A percentile compares a stretch with the other conserved stretches of the same genome.
These are phyloP conservation scores for Jamesozyma hellenica DNA, from an alignment of 805 yeast genomes.

Conservation along the genomic window DNA sequence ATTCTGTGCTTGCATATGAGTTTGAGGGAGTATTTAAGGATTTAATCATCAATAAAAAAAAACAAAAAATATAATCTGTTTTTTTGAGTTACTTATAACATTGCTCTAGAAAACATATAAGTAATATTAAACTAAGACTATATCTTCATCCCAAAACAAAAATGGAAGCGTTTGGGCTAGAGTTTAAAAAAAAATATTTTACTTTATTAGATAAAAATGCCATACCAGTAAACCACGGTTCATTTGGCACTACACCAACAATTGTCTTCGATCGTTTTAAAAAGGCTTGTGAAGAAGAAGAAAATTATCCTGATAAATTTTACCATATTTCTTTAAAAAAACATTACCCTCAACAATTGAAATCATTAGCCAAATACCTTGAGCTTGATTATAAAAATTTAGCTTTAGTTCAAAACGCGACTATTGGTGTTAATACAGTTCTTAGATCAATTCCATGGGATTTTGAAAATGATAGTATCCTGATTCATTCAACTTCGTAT, in stretches of 20 bases:
- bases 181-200: constrained; percentile 41
- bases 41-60: no score
- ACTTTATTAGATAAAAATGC: constrained; percentile 32
- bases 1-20: no score
- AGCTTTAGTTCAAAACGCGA: constrained; percentile 51
- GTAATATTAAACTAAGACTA: no score
- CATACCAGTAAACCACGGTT: constrained; percentile 52
- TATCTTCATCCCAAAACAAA: no score
- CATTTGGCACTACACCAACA: constrained; percentile 49
- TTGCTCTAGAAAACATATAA: no score
- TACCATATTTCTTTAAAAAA: constrained; percentile 23
- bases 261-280: constrained; percentile 35
- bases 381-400: constrained; percentile 39
- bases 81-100: no score
- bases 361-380: constrained; percentile 34
- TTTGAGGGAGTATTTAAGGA: no score
- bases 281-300: constrained; percentile 23
- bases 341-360: constrained; percentile 30
- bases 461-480: constrained; percentile 40
- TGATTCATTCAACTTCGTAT: constrained; percentile 42
- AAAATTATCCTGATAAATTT: constrained; percentile 40
- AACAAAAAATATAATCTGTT: no score
- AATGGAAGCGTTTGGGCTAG: constrained; percentile 42
- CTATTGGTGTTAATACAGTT: constrained; percentile 48
- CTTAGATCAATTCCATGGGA: constrained; percentile 40